phyloP scores from a whole-genome alignment of 2,329 filamentous ascomycete species.

The Torrubiellomyces zombiae region DNA sequence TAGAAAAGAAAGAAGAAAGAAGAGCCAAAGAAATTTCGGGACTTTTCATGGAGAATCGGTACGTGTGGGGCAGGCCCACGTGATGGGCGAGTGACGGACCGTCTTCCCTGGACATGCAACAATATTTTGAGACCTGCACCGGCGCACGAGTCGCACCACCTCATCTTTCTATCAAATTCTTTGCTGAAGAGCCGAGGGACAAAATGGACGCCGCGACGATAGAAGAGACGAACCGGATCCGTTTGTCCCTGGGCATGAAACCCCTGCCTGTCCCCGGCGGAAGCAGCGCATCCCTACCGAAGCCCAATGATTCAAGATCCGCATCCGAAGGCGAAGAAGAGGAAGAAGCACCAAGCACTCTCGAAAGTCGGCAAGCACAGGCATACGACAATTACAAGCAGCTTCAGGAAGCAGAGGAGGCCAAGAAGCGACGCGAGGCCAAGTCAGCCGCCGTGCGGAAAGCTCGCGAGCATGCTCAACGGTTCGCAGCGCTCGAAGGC shows the following conservation, averaged over 20 bases:
- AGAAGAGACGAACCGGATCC: constrained; percentile 87
- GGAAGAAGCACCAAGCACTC: constrained; percentile 61
- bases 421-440: constrained; percentile 64
- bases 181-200: too few species aligned
- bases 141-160: too few species aligned
- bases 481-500: constrained; percentile 60
- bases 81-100: constrained; percentile 1
- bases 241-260: constrained; percentile 75
- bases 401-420: constrained; percentile 50
- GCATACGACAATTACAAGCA: constrained; percentile 58
- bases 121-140: too few species aligned
- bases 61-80: constrained; percentile 1
- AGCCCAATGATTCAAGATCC: constrained; percentile 27
- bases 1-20: constrained; percentile 17
- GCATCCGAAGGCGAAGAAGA: constrained; percentile 46
- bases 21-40: constrained; percentile 9
- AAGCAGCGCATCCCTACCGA: constrained; percentile 16
- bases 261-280: constrained; percentile 70
- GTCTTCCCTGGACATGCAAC: background rate
- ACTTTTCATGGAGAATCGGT: too few species aligned
- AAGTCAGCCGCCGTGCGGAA: constrained; percentile 72
- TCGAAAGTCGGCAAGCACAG: constrained; percentile 63
- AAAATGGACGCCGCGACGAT: constrained; percentile 56
- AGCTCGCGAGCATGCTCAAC: constrained; percentile 69
- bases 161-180: too few species aligned